These are phyloP conservation scores for Neurospora sublineolata DNA, from an alignment of 495 filamentous ascomycete genomes.

Conservation along the genomic window DNA sequence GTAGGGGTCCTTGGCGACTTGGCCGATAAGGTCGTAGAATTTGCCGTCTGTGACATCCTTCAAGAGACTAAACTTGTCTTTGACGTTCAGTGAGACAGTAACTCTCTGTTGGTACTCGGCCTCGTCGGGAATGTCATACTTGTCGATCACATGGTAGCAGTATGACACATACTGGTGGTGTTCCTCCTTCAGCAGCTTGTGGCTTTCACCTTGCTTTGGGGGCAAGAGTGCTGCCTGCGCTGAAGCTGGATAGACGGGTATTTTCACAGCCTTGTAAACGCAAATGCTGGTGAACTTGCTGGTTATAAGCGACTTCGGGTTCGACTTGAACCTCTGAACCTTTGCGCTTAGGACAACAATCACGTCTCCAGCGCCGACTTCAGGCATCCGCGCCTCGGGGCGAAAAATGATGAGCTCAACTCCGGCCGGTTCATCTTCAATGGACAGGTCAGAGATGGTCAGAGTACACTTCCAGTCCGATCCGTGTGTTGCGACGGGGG, in stretches of 20 bases:
- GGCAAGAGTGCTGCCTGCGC: conserved; percentile 21
- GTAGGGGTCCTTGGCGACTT: conserved; percentile 57
- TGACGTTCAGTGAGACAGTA: conserved; percentile 27
- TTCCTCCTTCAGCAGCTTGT: conserved; percentile 8
- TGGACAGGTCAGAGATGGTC: conserved; percentile 31
- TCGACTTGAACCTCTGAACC: conserved; percentile 11
- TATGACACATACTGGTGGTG: conserved; percentile 30
- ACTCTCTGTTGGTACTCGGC: conserved; percentile 33
- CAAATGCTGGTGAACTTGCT: conserved; percentile 23
- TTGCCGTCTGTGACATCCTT: conserved; percentile 45
- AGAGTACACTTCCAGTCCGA: conserved; percentile 32
- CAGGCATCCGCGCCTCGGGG: conserved; percentile 27
- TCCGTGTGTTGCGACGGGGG: conserved; percentile 29
- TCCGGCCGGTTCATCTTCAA: conserved; percentile 13
- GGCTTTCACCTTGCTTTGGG: not conserved
- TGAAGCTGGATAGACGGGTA: conserved; percentile 27
- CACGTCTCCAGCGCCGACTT: conserved; percentile 27
- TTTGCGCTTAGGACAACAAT: conserved; percentile 30
- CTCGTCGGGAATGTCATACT: conserved; percentile 31
- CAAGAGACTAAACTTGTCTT: conserved; percentile 52
- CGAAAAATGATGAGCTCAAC: conserved; percentile 34
- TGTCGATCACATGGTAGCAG: conserved; percentile 29
- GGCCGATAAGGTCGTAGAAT: conserved; percentile 63
- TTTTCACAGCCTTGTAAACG: conserved; percentile 26
- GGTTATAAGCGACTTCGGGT: conserved; percentile 27